phyloP scores from a whole-genome alignment of 2,329 filamentous ascomycete species.

The Colletotrichum musae region DNA sequence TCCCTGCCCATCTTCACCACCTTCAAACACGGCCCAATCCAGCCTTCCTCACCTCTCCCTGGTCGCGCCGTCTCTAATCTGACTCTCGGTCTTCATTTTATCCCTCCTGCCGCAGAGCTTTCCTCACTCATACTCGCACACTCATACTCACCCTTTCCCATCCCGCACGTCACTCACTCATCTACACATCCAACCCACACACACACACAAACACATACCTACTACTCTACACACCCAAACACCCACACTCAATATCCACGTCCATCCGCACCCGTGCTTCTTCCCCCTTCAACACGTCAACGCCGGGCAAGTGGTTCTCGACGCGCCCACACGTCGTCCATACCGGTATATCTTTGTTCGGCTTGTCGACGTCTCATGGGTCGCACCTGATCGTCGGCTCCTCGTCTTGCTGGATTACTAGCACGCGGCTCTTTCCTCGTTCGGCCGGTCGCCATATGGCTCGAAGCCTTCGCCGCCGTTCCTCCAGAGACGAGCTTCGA shows the following conservation, averaged over 20 bases:
- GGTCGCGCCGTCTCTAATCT: constrained; percentile 27
- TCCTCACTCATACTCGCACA: constrained; percentile 21
- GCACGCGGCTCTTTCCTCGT: constrained; percentile 6
- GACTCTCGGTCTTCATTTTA: constrained; percentile 32
- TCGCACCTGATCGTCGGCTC: constrained; percentile 18
- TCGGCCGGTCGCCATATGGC: constrained; percentile 30
- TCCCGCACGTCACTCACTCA: constrained; percentile 11
- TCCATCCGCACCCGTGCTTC: constrained; percentile 17
- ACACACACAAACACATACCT: constrained; percentile 3
- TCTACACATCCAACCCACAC: constrained; percentile 14
- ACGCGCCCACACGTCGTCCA: not conserved
- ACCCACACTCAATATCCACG: constrained; percentile 21
- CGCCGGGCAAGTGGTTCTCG: not conserved
- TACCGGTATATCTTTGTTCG: not conserved
- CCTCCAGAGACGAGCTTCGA: constrained; percentile 29
- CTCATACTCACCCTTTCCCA: constrained; percentile 14
- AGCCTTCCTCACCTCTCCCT: constrained; percentile 31
- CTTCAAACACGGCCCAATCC: constrained; percentile 38
- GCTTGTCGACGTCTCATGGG: constrained; percentile 35
- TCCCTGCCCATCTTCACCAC: constrained; percentile 42
- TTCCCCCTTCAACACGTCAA: constrained; percentile 9
- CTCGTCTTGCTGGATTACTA: constrained; percentile 19
- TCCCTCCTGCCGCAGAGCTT: constrained; percentile 17
- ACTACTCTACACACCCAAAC: constrained; percentile 6
- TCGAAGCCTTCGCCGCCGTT: constrained; percentile 32